Evolutionary conservation across 2,329 filamentous ascomycete species (phyloP).

Genomic region (Fusarium sp.): DNA sequence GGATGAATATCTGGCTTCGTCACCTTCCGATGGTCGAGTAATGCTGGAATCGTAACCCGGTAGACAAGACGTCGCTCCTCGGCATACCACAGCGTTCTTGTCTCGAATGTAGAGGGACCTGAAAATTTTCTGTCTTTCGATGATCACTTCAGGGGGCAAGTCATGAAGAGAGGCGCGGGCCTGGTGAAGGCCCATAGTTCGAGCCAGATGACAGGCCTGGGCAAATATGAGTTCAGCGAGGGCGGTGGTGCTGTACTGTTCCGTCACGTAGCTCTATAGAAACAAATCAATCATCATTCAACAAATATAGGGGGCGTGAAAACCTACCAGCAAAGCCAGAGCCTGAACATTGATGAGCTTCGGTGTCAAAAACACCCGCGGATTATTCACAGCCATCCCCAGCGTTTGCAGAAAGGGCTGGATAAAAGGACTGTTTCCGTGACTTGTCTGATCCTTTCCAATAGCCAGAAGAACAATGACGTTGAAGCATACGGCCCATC

Average conservation of each 20-base stretch:
- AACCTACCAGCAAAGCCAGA: conserved; percentile 38
- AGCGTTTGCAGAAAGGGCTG: conserved; percentile 41
- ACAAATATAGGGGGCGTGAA: too few relatives aligned
- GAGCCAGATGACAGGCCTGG: conserved; percentile 40
- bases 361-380: conserved; percentile 39
- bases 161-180: conserved; percentile 16
- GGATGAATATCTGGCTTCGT: conserved; percentile 16
- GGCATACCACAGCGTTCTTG: conserved; percentile 37
- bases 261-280: conserved; percentile 38
- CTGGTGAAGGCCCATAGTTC: conserved; percentile 43
- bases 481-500: conserved; percentile 42
- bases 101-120: conserved; percentile 41
- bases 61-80: conserved; percentile 36
- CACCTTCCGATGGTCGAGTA: background rate
- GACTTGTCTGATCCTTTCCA: conserved; percentile 35
- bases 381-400: conserved; percentile 42
- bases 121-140: conserved; percentile 39
- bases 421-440: conserved; percentile 38
- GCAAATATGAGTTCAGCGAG: conserved; percentile 41
- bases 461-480: conserved; percentile 39
- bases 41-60: conserved; percentile 30
- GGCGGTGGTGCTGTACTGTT: conserved; percentile 40
- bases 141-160: conserved; percentile 12
- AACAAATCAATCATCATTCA: background rate
- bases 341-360: conserved; percentile 42